Base-by-base conservation (phyloP, 2,329 filamentous ascomycete species). In the Chaetoscypha palmicola region DNA sequence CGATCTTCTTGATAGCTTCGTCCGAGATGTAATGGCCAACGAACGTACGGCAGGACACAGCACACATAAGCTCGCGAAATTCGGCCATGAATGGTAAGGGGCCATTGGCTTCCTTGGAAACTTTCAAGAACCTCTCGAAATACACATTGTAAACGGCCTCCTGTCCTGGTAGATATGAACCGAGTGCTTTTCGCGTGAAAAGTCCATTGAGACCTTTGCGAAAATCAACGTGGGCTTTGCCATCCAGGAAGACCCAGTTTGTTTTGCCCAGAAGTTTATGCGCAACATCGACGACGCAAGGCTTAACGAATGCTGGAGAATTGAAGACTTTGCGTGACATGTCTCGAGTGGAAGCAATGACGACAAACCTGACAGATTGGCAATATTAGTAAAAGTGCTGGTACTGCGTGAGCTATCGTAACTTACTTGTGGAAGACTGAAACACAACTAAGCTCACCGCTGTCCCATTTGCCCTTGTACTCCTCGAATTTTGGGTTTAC, bases 231-330 rank as follows among this genome's bases (percentile, higher is more conserved):
- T 98, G 92, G 30, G 81, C 80, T 69, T 90, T 94, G 61, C 92
- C 92, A 62, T 97, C 91, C 54, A 98, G 73, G 69, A 97, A 97
- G 14, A 97, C 92, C 88, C 90, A 98, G 71, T 96, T 96, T 59
- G 85, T 83, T 49, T 81, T 77, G 47, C 92, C 86, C 41, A 98
- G 80, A 39, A 98, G 84, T 71, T 97, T 97, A 68, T 88, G 82
- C 16, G 92, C 92, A 47, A 83, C 81, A 64, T 97, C 91, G 52
- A 98, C 92, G 50, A 98, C 90, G 62, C 90, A 97, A 32, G 92
- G 92, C 71, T 96, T 96, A 64, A 94, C 89, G 61, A 82, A 97
- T 40, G 70, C 65, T 20, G 92, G 92, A 16, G 90, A 94, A 68
- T 96, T 97, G 77, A 97, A 90, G 58, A 97, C 83, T 67, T 97